These are phyloP conservation scores for Colletotrichum simmondsii DNA, from an alignment of 2,329 filamentous ascomycete species.

Conservation along the genomic window DNA sequence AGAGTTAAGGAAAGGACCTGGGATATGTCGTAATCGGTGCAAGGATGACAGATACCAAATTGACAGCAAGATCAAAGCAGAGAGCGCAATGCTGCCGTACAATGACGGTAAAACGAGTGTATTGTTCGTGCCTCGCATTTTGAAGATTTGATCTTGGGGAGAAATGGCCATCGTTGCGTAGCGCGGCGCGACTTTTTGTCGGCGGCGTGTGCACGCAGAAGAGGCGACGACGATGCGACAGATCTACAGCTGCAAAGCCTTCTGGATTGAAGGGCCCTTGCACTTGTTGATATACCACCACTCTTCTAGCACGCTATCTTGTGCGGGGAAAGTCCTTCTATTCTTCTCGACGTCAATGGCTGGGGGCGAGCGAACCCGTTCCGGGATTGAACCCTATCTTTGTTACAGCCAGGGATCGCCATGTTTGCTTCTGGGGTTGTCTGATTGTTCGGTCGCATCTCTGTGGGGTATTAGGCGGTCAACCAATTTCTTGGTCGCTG, in stretches of 20 bases:
- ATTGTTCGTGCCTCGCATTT: background rate
- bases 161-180: background rate
- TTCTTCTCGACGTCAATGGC: background rate
- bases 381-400: background rate
- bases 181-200: background rate
- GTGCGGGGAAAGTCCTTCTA: slow-evolving; percentile 14
- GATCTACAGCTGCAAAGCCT: background rate
- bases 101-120: background rate
- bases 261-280: background rate
- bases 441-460: background rate
- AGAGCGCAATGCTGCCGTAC: background rate
- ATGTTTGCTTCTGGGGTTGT: background rate
- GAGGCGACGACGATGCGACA: background rate
- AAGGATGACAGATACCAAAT: slow-evolving; percentile 34
- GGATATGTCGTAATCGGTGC: slow-evolving; percentile 46
- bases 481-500: background rate
- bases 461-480: background rate
- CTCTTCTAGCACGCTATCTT: background rate
- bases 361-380: background rate
- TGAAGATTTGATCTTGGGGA: background rate
- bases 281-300: background rate
- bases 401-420: background rate
- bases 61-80: background rate
- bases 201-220: background rate
- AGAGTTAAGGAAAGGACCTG: slow-evolving; percentile 43